phyloP scores from a whole-genome alignment of 345 rosid genomes.

The Syzygium aqueum region DNA sequence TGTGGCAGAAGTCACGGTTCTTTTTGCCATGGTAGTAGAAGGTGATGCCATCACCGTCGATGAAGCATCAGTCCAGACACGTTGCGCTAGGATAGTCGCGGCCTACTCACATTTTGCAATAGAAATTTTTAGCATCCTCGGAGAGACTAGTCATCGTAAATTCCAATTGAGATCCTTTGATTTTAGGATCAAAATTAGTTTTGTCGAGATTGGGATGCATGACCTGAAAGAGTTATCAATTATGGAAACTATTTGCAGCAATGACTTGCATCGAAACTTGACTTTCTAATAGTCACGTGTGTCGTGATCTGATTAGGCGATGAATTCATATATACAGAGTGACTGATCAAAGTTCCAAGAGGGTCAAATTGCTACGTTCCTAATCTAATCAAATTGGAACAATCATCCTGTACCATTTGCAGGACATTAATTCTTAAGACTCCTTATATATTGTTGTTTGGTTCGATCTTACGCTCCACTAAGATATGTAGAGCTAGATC shows the following conservation, averaged over 20 bases:
- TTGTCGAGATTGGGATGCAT: too few relatives aligned
- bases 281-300: not conserved
- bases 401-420: not conserved
- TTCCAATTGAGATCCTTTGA: not conserved
- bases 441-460: not conserved
- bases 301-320: not conserved
- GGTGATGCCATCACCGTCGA: constrained; percentile 55
- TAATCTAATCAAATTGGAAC: not conserved
- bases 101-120: constrained; percentile 8
- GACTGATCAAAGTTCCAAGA: not conserved
- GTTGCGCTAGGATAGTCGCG: constrained; percentile 53
- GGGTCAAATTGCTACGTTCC: not conserved
- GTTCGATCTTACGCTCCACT: not conserved
- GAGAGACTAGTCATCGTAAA: not conserved
- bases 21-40: constrained; percentile 74
- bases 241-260: too few relatives aligned
- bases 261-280: too few relatives aligned
- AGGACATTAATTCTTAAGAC: not conserved
- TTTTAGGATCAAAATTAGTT: too few relatives aligned
- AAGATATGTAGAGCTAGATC: not conserved
- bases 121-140: not conserved
- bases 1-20: constrained; percentile 11
- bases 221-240: too few relatives aligned
- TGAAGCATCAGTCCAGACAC: constrained; percentile 63
- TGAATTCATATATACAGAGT: not conserved